These are phyloP conservation scores for Diaporthe velutina DNA, from an alignment of 2,329 filamentous ascomycete genomes.

Conservation along the genomic window DNA sequence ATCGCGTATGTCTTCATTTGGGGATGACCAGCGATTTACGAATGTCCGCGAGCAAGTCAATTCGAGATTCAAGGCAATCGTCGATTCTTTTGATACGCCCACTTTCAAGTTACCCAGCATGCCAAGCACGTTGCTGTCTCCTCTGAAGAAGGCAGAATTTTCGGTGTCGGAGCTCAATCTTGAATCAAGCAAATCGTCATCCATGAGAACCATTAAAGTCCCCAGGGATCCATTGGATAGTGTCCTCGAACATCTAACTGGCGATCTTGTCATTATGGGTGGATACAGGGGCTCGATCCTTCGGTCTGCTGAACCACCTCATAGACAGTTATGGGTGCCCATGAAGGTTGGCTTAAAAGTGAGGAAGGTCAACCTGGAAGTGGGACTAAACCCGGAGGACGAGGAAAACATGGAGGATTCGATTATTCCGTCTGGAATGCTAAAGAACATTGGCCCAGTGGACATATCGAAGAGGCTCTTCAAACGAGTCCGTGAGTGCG, in stretches of 20 bases:
- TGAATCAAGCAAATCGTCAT: slow-evolving; percentile 39
- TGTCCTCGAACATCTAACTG: slow-evolving; percentile 76
- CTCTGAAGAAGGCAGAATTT: slow-evolving; percentile 45
- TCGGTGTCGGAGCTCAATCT: slow-evolving; percentile 28
- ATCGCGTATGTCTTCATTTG: slow-evolving; percentile 84
- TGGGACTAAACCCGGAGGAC: slow-evolving; percentile 84
- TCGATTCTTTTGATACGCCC: slow-evolving; percentile 85
- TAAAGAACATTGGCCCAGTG: slow-evolving; percentile 91
- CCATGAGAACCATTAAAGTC: slow-evolving; percentile 42
- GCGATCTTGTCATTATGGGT: slow-evolving; percentile 89
- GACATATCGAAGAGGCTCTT: slow-evolving; percentile 89
- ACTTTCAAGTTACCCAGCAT: slow-evolving; percentile 79
- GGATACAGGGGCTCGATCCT: slow-evolving; percentile 93
- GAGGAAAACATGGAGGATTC: slow-evolving; percentile 85
- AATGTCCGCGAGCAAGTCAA: slow-evolving; percentile 89
- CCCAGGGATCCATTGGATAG: slow-evolving; percentile 59
- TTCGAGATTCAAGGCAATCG: slow-evolving; percentile 89
- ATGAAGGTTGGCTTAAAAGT: slow-evolving; percentile 94
- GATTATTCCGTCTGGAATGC: slow-evolving; percentile 89
- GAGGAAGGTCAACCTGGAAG: slow-evolving; percentile 90
- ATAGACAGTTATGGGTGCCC: slow-evolving; percentile 93
- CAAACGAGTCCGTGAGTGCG: slow-evolving; percentile 79
- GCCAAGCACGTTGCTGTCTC: slow-evolving; percentile 54
- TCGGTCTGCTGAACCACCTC: slow-evolving; percentile 82
- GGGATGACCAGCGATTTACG: slow-evolving; percentile 85